Evolutionary conservation across 176 grass and related monocot genomes (phyloP).

Genomic region (Oryza punctata): DNA sequence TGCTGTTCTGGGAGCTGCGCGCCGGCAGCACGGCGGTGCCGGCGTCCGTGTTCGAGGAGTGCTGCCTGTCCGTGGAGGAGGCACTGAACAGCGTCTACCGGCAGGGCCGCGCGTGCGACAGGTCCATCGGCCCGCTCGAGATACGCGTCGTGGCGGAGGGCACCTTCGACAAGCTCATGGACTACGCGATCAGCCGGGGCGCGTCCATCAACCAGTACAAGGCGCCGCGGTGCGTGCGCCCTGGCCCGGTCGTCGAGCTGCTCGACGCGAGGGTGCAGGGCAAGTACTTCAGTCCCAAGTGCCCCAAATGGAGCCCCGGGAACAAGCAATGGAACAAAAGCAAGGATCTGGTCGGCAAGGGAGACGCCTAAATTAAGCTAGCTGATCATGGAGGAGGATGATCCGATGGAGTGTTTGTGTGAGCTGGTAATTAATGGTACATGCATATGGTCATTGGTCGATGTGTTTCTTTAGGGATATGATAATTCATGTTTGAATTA

Average conservation of each 20-base stretch:
- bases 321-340: conserved; percentile 75
- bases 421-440: not conserved
- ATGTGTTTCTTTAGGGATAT: not conserved
- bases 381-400: not conserved
- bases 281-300: conserved; percentile 86
- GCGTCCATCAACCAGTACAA: conserved; percentile 99
- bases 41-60: conserved; percentile 87
- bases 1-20: conserved; percentile 90
- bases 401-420: not conserved
- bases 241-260: conserved; percentile 76
- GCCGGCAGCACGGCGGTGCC: conserved; percentile 61
- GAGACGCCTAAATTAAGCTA: conserved; percentile 1
- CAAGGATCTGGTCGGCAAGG: conserved; percentile 14
- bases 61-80: conserved; percentile 92
- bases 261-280: conserved; percentile 67
- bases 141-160: conserved; percentile 85
- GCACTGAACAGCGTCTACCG: conserved; percentile 89
- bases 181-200: conserved; percentile 89
- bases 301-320: conserved; percentile 80
- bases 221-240: conserved; percentile 86
- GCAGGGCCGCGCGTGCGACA: conserved; percentile 79
- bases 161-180: conserved; percentile 99
- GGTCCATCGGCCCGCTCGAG: conserved; percentile 86
- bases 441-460: not conserved
- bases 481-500: conserved; percentile 20